Base-by-base conservation (phyloP, 805 yeast genomes). In the Lipomyces sp. region DNA sequence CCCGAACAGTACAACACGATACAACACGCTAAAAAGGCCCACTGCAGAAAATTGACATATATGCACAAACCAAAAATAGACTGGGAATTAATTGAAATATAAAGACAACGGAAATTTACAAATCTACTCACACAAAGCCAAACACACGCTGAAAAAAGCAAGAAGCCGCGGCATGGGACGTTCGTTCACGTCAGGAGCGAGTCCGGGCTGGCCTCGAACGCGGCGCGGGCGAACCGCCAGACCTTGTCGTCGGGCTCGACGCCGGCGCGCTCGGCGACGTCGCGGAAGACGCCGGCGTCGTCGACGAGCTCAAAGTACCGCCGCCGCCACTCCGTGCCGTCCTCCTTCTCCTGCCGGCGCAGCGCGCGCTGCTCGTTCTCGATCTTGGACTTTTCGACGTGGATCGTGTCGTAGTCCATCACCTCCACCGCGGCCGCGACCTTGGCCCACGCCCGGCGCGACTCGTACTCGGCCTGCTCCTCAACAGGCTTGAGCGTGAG, bases 281-380 rank as follows among this genome's bases (percentile, higher is more conserved):
- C 49, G 34, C 31, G 34, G 23, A 36, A 28, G 13, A 45, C 49
- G 31, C 51, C 57, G 23, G 49, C 52, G 24, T 53, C 53, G 14
- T 48, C 58, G n/a, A 41, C 65, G 49, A 59, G 50, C 43, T 77
- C 78, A 68, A 91, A 91, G 91, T 95, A 91, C 70, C 91, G 80
- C 56, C 81, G 78, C 61, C 79, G 69, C 98, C 98, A 91, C 43
- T 65, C 64, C 14, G 66, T 65, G 38, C 86, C 90, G 4, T 76
- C 69, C 34, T 75, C 86, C 53, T 71, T 68, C 70, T 93, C 98
- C 51, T 74, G 67, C 69, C 79, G 81, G 66, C 98, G 80, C 68
- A 84, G 65, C 40, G 80, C 89, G 65, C 98, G 82, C 73, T 91
- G 97, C 22, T 74, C 78, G 63, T 86, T 84, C 72, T 91, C 98